Base-by-base conservation (phyloP, 345 rosid genomes). In the Populus pruinosa region DNA sequence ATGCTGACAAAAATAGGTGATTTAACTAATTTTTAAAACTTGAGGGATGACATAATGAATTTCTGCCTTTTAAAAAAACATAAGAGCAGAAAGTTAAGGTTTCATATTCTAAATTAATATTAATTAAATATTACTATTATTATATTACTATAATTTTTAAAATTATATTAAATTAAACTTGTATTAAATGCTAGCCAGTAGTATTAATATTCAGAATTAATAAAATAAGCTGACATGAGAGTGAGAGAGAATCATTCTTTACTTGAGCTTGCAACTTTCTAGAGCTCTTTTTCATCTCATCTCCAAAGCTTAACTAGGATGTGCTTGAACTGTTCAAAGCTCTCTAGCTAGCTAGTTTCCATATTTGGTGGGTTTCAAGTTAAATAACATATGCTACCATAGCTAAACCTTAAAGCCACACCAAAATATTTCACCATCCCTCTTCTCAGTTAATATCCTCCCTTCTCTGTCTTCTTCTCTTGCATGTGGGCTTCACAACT, bases 191-290 rank as follows among this genome's bases (percentile, higher is more conserved):
- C 63, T 59, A n/a, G 29, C 27, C 9, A 56, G 61, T 31, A 31
- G 33, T 3, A 31, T 31, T 4, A 33, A 33, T 33, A 33, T 33
- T 33, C 35, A 33, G 35, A 33, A 31, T 1, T 59, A 18, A 72
- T 16, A 25, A 17, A 59, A 47, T 5, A 59, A 62, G 5, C 9
- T 68, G 4, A 18, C 43, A 31, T 13, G 6, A 21, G 11, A 38
- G 5, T 3, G 21, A 43, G 16, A 71, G 75, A 61, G 86, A 85
- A 83, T 85, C 43, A 84, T 88, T 84, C 91, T 31, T 90, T 86
- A 17, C 90, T 88, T 90, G 69, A 82, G 85, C 79, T 81, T 59
- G 71, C 64, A 82, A 78, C 87, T 83, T 83, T 88, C 78, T 25
- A 49, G 43, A 77, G 76, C 84, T 81, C 76, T 1, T 69, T 35